phyloP scores from a whole-genome alignment of 2,329 filamentous ascomycete species.

The Fusarium papillatum region DNA sequence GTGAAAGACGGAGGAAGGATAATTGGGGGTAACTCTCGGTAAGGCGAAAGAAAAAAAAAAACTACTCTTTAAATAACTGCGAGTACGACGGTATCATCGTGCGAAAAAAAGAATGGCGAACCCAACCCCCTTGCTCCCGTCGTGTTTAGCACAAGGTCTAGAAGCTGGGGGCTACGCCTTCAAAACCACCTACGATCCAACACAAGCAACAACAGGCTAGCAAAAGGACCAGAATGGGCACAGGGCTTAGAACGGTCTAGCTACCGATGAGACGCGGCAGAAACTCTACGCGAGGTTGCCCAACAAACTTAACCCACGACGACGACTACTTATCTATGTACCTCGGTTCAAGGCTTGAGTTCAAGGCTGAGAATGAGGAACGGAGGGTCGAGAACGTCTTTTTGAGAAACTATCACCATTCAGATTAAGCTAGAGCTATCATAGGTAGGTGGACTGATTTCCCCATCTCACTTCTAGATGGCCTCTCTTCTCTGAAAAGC shows the following conservation, averaged over 20 bases:
- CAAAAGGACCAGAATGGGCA: slow-evolving; percentile 8
- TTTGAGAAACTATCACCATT: slow-evolving; percentile 34
- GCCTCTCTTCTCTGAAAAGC: slow-evolving; percentile 14
- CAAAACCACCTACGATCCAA: slow-evolving; percentile 2
- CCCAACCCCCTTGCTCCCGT: background rate
- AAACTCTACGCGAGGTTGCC: slow-evolving; percentile 9
- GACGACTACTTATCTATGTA: too few relatives aligned
- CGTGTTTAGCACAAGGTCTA: background rate
- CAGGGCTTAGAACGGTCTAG: background rate
- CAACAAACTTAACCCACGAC: background rate
- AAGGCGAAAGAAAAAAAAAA: background rate
- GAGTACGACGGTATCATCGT: slow-evolving; percentile 26
- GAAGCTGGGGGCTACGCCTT: slow-evolving; percentile 3
- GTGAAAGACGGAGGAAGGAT: background rate
- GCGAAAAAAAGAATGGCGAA: background rate
- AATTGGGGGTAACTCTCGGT: background rate
- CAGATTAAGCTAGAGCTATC: slow-evolving; percentile 42
- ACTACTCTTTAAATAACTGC: background rate
- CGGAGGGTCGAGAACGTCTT: background rate
- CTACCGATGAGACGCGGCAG: background rate
- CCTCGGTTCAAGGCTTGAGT: background rate
- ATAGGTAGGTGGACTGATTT: slow-evolving; percentile 24
- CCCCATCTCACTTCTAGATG: slow-evolving; percentile 28
- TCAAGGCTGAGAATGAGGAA: background rate
- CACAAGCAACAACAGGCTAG: background rate